A percentile compares a stretch with the other conserved stretches of the same genome.
Evolutionary conservation across 2,329 filamentous ascomycete genomes (phyloP).

Genomic region (Fonsecaea erecta): DNA sequence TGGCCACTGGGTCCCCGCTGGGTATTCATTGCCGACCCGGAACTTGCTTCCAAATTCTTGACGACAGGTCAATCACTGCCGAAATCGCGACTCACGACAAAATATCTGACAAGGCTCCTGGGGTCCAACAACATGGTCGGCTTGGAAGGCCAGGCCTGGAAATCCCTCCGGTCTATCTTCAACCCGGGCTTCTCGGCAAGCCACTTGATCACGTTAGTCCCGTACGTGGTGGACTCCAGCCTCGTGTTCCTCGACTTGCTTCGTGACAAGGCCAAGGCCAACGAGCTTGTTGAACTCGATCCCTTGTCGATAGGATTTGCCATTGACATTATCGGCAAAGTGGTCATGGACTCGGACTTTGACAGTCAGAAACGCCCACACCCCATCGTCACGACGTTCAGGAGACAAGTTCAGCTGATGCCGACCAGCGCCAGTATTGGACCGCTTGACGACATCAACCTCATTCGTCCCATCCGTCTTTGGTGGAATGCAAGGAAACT

Average conservation of each 20-base stretch:
- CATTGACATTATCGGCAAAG: slow-evolving; percentile 43
- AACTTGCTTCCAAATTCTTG: slow-evolving; percentile 33
- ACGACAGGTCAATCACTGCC: slow-evolving; percentile 34
- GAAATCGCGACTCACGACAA: slow-evolving; percentile 29
- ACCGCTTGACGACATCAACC: slow-evolving; percentile 23
- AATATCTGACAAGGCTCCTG: slow-evolving; percentile 32
- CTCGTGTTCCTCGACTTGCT: slow-evolving; percentile 38
- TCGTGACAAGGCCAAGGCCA: slow-evolving; percentile 29
- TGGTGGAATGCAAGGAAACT: slow-evolving; percentile 35
- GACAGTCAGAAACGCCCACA: slow-evolving; percentile 36
- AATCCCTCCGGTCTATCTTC: slow-evolving; percentile 40
- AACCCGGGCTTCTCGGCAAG: slow-evolving; percentile 42
- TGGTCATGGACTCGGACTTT: slow-evolving; percentile 37
- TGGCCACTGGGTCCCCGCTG: slow-evolving; percentile 38
- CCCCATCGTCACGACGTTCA: slow-evolving; percentile 37
- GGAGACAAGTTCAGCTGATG: slow-evolving; percentile 35
- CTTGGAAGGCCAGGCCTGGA: slow-evolving; percentile 40
- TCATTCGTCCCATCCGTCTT: slow-evolving; percentile 21
- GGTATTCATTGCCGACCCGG: slow-evolving; percentile 35
- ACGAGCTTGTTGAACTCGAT: slow-evolving; percentile 39
- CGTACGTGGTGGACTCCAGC: slow-evolving; percentile 40
- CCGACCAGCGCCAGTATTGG: slow-evolving; percentile 15
- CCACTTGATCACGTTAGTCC: slow-evolving; percentile 40
- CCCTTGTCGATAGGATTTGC: slow-evolving; percentile 39
- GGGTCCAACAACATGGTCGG: slow-evolving; percentile 35